These are phyloP conservation scores for Rubus parviflorus DNA, from an alignment of 306 rosid genomes.

Conservation along the genomic window DNA sequence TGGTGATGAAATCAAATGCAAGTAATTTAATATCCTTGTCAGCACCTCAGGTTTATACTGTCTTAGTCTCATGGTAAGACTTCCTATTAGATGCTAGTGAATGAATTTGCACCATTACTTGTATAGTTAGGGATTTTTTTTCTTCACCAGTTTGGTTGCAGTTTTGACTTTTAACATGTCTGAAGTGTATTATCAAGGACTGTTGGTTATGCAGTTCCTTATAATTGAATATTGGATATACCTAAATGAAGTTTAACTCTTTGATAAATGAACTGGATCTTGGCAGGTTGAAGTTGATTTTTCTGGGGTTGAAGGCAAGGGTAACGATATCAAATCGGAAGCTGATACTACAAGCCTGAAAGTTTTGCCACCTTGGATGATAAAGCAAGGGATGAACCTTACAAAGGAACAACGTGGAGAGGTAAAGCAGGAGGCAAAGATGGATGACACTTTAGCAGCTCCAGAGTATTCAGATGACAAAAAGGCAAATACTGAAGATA, in stretches of 20 bases:
- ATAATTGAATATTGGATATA: neutral
- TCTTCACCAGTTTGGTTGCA: neutral
- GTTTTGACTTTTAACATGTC: neutral
- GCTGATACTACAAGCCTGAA: slow-evolving; percentile 49
- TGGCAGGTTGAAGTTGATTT: slow-evolving; percentile 84
- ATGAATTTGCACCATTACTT: neutral
- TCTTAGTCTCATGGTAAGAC: neutral
- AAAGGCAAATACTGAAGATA: slow-evolving; percentile 48
- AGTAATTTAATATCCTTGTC: neutral
- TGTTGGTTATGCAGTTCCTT: neutral
- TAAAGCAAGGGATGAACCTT: slow-evolving; percentile 83
- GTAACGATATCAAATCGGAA: slow-evolving; percentile 66
- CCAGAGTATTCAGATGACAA: slow-evolving; percentile 63
- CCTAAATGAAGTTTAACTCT: neutral
- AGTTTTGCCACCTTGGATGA: slow-evolving; percentile 98
- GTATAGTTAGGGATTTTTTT: neutral
- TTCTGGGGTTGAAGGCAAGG: slow-evolving; percentile 64
- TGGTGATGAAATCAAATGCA: neutral
- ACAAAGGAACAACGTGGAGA: slow-evolving; percentile 95
- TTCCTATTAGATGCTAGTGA: neutral
- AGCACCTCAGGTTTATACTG: neutral
- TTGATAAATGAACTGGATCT: slow-evolving; percentile 18
- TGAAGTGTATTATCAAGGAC: neutral
- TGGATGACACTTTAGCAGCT: slow-evolving; percentile 59
- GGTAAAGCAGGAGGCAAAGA: slow-evolving; percentile 63